phyloP scores from a whole-genome alignment of 2,329 filamentous ascomycete genomes.

The Colletotrichum sp. region DNA sequence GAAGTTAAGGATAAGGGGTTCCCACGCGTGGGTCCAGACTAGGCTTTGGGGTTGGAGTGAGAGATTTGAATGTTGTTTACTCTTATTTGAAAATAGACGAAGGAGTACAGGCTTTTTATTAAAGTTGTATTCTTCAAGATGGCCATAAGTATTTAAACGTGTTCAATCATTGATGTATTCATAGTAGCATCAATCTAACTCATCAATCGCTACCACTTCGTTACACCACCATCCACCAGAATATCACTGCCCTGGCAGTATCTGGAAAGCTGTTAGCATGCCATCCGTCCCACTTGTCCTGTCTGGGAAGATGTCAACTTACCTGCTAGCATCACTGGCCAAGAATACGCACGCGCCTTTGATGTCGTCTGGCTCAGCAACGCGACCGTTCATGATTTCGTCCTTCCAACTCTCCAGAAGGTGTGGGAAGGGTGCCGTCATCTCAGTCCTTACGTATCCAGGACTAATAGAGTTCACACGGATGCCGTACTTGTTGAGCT shows the following conservation, averaged over 20 bases:
- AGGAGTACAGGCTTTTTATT: neutral
- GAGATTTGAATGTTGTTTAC: fast-evolving
- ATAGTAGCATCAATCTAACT: neutral
- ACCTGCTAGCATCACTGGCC: conserved; percentile 51
- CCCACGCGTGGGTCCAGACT: neutral
- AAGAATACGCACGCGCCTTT: conserved; percentile 53
- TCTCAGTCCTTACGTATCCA: conserved; percentile 20
- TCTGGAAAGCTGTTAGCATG: neutral
- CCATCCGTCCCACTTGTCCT: fast-evolving
- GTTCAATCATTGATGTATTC: neutral
- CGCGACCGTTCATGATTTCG: conserved; percentile 51
- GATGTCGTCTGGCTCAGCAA: conserved; percentile 55
- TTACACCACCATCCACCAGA: conserved; percentile 49
- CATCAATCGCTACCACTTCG: conserved; percentile 35
- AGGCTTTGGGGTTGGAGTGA: fast-evolving
- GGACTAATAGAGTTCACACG: conserved; percentile 20
- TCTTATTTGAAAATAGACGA: fast-evolving
- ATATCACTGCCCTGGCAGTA: conserved; percentile 49
- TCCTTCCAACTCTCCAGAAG: conserved; percentile 53
- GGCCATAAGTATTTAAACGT: neutral
- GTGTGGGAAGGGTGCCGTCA: conserved; percentile 44
- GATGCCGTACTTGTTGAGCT: conserved; percentile 8
- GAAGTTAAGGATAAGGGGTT: no score
- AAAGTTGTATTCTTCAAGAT: no score
- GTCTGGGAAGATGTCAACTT: conserved; percentile 27